Conservation (phyloP, 2,329 filamentous ascomycete species). For the Diaporthe longicolla region DNA sequence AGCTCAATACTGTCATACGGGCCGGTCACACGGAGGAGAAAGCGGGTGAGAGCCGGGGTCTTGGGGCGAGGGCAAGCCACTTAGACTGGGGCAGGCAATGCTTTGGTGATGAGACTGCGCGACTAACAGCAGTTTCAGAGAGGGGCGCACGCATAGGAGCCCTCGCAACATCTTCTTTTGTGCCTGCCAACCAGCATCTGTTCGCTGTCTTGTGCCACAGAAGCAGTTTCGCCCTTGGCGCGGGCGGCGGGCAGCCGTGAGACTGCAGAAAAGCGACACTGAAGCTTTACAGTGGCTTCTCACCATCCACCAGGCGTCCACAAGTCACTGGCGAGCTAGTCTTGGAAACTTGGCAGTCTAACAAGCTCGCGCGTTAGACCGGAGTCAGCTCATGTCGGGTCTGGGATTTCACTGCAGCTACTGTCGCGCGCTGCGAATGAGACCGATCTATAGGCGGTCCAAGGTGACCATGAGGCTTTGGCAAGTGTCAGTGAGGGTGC, state of each 20-base stretch:
- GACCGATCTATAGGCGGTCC: slow-evolving; percentile 20
- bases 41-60: slow-evolving; percentile 36
- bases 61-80: slow-evolving; percentile 32
- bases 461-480: slow-evolving; percentile 26
- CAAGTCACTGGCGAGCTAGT: slow-evolving; percentile 27
- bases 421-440: slow-evolving; percentile 8
- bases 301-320: not conserved
- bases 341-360: slow-evolving; percentile 33
- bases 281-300: slow-evolving; percentile 27
- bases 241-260: slow-evolving; percentile 32
- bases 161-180: not conserved
- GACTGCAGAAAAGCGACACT: slow-evolving; percentile 31
- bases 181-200: slow-evolving; percentile 25
- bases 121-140: slow-evolving; percentile 29
- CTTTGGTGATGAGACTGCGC: slow-evolving; percentile 28
- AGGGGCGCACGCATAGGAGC: slow-evolving; percentile 2
- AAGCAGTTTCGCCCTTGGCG: slow-evolving; percentile 20
- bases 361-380: slow-evolving; percentile 29
- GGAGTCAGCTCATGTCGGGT: slow-evolving; percentile 27
- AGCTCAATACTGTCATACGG: slow-evolving; percentile 35
- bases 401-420: slow-evolving; percentile 20
- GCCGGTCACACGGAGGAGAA: slow-evolving; percentile 37
- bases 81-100: slow-evolving; percentile 19
- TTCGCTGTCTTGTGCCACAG: slow-evolving; percentile 33
- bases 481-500: slow-evolving; percentile 37